Evolutionary conservation across 805 yeast species (phyloP).

Genomic region (Wickerhamiella cacticola): DNA sequence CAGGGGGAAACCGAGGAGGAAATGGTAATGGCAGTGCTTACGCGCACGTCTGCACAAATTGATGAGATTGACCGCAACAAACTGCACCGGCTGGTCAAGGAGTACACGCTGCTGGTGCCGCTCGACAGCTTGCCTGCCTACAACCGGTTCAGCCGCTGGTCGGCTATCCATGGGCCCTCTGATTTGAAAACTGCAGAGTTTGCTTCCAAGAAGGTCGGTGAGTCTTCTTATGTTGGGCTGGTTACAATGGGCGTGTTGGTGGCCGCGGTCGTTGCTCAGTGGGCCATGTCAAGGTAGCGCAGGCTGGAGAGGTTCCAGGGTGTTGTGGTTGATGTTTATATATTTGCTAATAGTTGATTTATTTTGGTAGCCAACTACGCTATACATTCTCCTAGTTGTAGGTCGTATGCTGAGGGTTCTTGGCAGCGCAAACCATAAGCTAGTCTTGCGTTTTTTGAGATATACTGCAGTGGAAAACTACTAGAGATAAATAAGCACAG

Average conservation of each 20-base stretch:
- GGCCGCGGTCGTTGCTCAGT: conserved; percentile 1
- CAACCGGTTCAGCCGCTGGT: conserved; percentile 24
- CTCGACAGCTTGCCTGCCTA: conserved; percentile 18
- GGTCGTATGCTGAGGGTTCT: too few relatives aligned
- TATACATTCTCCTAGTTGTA: too few relatives aligned
- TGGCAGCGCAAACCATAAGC: too few relatives aligned
- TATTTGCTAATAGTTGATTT: too few relatives aligned
- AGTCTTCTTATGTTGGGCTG: not conserved
- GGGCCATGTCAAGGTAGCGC: not conserved
- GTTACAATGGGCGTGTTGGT: not conserved
- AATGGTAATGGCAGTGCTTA: conserved; percentile 33
- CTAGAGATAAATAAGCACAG: too few relatives aligned
- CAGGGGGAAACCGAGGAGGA: conserved; percentile 31
- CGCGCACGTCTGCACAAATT: conserved; percentile 23
- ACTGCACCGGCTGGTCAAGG: conserved; percentile 18
- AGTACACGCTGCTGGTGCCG: conserved; percentile 20
- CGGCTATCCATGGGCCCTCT: conserved; percentile 24
- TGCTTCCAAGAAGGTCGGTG: conserved; percentile 1
- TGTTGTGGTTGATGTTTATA: too few relatives aligned
- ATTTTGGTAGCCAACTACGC: too few relatives aligned
- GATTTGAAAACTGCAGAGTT: not conserved
- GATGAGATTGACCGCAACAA: conserved; percentile 15
- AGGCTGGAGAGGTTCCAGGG: too few relatives aligned
- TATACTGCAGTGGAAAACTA: too few relatives aligned
- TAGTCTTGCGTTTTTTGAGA: too few relatives aligned